Percentiles rank a stretch among this genome's conserved stretches.
These are phyloP conservation scores for Morella rubra DNA, from an alignment of 306 rosid genomes.

Conservation along the genomic window DNA sequence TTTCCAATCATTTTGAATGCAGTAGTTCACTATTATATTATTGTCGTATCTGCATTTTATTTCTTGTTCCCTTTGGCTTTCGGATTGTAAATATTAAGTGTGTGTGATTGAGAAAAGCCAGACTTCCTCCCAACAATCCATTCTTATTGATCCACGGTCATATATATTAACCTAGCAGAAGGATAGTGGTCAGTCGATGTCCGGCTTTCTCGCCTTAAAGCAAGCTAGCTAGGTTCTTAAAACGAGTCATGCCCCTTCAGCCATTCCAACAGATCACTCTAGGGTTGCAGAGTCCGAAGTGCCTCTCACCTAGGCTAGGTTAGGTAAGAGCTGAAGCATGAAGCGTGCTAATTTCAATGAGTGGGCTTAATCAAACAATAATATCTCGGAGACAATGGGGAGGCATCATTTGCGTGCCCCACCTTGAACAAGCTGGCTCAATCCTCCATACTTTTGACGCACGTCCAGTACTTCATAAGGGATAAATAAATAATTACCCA, in stretches of 20 bases:
- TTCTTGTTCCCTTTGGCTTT: too few relatives aligned
- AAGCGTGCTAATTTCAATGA: background rate
- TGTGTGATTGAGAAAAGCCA: too few relatives aligned
- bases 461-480: too few relatives aligned
- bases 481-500: too few relatives aligned
- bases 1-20: too few relatives aligned
- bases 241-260: background rate
- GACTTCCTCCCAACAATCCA: too few relatives aligned
- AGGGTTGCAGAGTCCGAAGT: background rate
- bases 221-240: background rate
- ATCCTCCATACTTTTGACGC: too few relatives aligned
- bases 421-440: background rate
- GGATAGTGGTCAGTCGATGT: background rate
- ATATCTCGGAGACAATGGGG: slow-evolving; percentile 21
- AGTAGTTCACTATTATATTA: too few relatives aligned
- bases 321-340: background rate
- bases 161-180: background rate
- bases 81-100: too few relatives aligned
- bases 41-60: too few relatives aligned
- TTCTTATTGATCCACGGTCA: too few relatives aligned
- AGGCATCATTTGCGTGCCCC: slow-evolving; percentile 21
- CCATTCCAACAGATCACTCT: too few relatives aligned
- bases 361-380: slow-evolving; percentile 18
- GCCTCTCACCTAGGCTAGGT: background rate
- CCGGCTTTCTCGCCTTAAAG: slow-evolving; percentile 24